These are phyloP conservation scores for Pestalotiopsis sp. DNA, from an alignment of 2,329 filamentous ascomycete genomes.

Conservation along the genomic window DNA sequence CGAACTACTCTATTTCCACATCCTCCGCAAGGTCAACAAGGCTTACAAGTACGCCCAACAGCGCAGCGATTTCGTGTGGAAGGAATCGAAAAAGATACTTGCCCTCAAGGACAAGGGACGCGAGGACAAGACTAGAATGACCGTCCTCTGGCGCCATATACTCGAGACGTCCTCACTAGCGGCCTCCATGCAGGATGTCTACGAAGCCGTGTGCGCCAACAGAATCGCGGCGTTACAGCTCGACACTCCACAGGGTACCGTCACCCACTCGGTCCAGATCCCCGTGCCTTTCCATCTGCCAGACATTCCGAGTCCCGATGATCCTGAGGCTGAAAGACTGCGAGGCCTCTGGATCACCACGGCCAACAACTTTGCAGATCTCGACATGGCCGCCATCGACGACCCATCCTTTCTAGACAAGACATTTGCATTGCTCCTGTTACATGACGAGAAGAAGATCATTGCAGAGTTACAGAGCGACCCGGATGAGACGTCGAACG, in stretches of 20 bases:
- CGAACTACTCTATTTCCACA: conserved; percentile 80
- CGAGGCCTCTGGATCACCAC: conserved; percentile 86
- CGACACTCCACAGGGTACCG: conserved; percentile 60
- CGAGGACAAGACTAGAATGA: conserved; percentile 63
- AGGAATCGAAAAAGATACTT: conserved; percentile 83
- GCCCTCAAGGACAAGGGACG: conserved; percentile 80
- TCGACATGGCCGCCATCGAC: conserved; percentile 60
- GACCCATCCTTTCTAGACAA: conserved; percentile 75
- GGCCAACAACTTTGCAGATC: conserved; percentile 72
- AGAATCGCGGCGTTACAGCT: conserved; percentile 85
- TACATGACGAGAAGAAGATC: conserved; percentile 78
- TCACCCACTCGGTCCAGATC: conserved; percentile 67
- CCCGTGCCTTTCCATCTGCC: conserved; percentile 70
- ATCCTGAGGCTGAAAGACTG: conserved; percentile 69
- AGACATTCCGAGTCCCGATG: conserved; percentile 67
- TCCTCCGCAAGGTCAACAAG: conserved; percentile 91
- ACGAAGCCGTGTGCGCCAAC: conserved; percentile 78
- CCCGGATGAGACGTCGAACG: conserved; percentile 72
- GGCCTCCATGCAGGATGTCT: conserved; percentile 80
- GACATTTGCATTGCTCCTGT: conserved; percentile 83
- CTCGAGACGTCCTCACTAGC: conserved; percentile 76
- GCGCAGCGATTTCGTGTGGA: conserved; percentile 87
- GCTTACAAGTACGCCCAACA: conserved; percentile 92
- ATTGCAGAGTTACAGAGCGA: conserved; percentile 77
- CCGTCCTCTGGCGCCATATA: conserved; percentile 70